Evolutionary conservation across 768 basidiomycete species (phyloP).

Genomic region (Coprinellus aureogranulatus): DNA sequence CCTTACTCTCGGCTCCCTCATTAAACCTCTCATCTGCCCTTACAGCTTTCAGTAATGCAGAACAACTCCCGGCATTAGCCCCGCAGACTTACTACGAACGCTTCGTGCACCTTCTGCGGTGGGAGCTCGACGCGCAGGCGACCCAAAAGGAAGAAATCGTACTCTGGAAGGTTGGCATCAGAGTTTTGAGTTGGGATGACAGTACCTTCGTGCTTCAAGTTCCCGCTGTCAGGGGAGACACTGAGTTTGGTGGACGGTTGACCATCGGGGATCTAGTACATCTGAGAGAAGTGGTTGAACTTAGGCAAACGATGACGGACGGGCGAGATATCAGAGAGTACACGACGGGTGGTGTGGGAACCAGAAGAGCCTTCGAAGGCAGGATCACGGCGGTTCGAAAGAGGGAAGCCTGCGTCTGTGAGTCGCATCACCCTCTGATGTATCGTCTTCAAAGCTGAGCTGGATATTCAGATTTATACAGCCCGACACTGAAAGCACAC

Average conservation of each 20-base stretch:
- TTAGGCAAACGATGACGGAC: constrained; percentile 11
- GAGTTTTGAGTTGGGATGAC: constrained; percentile 34
- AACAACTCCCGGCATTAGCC: constrained; percentile 20
- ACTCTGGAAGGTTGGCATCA: constrained; percentile 38
- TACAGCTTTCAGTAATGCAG: background rate
- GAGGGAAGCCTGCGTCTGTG: constrained; percentile 46
- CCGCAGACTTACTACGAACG: constrained; percentile 35
- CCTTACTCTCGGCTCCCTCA: constrained; percentile 29
- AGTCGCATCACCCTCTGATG: constrained; percentile 18
- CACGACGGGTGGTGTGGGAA: constrained; percentile 1
- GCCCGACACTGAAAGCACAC: constrained; percentile 38
- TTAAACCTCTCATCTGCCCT: constrained; percentile 14
- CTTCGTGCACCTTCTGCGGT: constrained; percentile 41
- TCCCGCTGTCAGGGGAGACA: constrained; percentile 38
- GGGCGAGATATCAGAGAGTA: constrained; percentile 3
- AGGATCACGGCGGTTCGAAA: constrained; percentile 32
- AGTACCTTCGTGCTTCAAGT: constrained; percentile 37
- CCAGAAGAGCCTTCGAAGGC: constrained; percentile 15
- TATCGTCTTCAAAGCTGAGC: background rate
- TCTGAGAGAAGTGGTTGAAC: constrained; percentile 38
- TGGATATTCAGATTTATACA: constrained; percentile 34
- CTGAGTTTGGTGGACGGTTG: constrained; percentile 33
- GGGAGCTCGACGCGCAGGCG: constrained; percentile 44
- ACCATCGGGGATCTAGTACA: constrained; percentile 42
- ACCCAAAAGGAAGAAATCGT: constrained; percentile 43